Evolutionary conservation across 2,329 filamentous ascomycete species (phyloP), one percentile per base, ranked within the genome.

Genomic region (Colletotrichum horii): DNA sequence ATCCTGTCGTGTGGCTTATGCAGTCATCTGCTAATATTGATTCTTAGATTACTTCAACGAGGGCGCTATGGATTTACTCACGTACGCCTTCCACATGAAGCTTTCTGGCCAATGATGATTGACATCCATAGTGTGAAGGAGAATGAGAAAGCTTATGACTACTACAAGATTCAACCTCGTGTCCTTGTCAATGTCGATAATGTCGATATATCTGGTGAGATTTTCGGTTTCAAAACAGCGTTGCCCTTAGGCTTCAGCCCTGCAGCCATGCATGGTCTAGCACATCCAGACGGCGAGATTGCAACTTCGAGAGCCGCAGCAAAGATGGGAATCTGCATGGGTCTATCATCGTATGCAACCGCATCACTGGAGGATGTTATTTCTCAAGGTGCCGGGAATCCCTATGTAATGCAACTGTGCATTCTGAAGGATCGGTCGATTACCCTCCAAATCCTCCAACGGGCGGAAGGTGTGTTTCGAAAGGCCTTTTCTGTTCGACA

Each of bases 171-270:
- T 55, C 83, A 86, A 4, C 88, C 88, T 2, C 83, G 87, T 1
- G 81, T 88, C n/a, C 80, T 89, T 4, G 78, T 81, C 26, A 83
- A 89, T 66, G 86, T 86, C n/a, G 78, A 79, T 32, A 79, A 81
- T 7, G 74, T 86, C 9, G 82, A 84, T 68, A 84, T 85, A 1
- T 84, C 83, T 1, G 87, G 86, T 0, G 83, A 82, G 0, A 83
- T 90, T 6, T 85, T 89, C 11, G 87, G 87, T 4, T 81, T 77
- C 3, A 84, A 83, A 78, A 28, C 61, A 70, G 8, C 84, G 1
- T 83, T 91, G 4, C 90, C 91, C 0, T 81, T 92, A 4, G 89
- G 88, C 16, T 87, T 92, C 55, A 86, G 87, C n/a, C 90, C 89
- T 0, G 86, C 89, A 3, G 90, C 89, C 11, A 89, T 90, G 82